phyloP scores from a whole-genome alignment of 192 early-diverging fungal species.

The Rhizophlyctis rosea region DNA sequence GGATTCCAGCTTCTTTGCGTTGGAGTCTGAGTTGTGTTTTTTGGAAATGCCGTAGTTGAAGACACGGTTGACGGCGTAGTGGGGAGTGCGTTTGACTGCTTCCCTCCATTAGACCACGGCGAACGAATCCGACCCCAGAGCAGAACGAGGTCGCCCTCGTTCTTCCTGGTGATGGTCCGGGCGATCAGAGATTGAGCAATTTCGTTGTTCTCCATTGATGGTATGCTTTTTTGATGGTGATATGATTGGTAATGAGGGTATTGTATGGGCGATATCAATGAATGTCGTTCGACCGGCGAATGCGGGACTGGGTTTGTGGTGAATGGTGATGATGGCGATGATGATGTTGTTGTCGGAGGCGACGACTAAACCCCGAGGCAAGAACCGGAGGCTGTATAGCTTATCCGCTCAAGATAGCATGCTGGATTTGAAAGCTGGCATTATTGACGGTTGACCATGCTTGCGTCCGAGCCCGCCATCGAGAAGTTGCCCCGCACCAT shows the following conservation, averaged over 20 bases:
- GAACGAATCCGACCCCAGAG: constrained; percentile 47
- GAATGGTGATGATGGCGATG: too few species aligned
- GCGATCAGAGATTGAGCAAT: constrained; percentile 14
- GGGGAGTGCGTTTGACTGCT: neutral
- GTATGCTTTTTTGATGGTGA: neutral
- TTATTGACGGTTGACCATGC: constrained; percentile 3
- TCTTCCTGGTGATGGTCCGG: neutral
- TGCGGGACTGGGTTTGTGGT: too few species aligned
- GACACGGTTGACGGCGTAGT: constrained; percentile 46
- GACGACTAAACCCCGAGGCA: too few species aligned
- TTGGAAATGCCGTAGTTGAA: constrained; percentile 44
- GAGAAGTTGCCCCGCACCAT: too few species aligned
- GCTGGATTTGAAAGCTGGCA: constrained; percentile 6
- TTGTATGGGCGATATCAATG: constrained; percentile 1
- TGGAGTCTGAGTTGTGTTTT: constrained; percentile 41
- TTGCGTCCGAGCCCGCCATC: neutral
- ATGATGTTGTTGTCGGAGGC: too few species aligned
- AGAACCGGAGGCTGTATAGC: neutral
- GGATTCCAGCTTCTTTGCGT: constrained; percentile 31
- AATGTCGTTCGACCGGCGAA: too few species aligned
- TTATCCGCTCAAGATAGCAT: constrained; percentile 8
- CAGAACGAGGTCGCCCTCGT: constrained; percentile 25
- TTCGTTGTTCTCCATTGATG: neutral
- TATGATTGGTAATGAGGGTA: neutral
- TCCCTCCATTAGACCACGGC: constrained; percentile 42